Base-by-base conservation (phyloP, 2,329 filamentous ascomycete genomes). In the Triangularia setosa region DNA sequence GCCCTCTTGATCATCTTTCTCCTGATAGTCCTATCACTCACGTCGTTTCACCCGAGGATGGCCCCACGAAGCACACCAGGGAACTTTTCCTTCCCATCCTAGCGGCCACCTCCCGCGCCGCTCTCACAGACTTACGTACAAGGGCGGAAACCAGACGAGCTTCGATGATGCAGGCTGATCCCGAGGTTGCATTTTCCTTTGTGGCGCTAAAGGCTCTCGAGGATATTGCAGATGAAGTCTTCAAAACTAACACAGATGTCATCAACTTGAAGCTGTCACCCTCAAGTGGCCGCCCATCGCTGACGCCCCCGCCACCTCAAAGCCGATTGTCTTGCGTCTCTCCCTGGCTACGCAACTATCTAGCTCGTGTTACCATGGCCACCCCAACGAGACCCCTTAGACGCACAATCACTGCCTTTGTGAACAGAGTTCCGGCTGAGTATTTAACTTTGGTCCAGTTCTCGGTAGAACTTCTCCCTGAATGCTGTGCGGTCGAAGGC, bases 371-470 rank as follows among this genome's bases (percentile, higher is more conserved):
- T 2, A 73, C 79, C 6, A 75, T 72, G 40, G 73, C 73, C 62
- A 63, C 68, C 11, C 69, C 73, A 5, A 75, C 75, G 0, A 72
- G 69, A 2, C 71, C 76, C 0, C 70, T 77, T 1, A 72, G 78
- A 6, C 70, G 79, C 1, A 75, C 70, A 0, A 73, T 80, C 52
- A 78, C 77, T 69, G 73, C 77, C 2, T 79, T 79, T n/a, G 40
- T 80, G 3, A 79, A 80, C 66, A 74, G 75, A 23, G 75, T 73
- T 0, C 76, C 77, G 0, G 63, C 66, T 0, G 66, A 72, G 0
- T 80, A 71, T 30, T 66, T 81, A 0, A 70, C 60, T 0, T 64
- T 79, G 1, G 71, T 80, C 1, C 75, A 78, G 53, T 71, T 71
- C 2, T 73, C 73, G 4, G 65, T 79, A 0, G 70, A 71, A 1